A percentile compares a stretch with the other conserved stretches of the same genome.
Conservation (phyloP, 2,329 filamentous ascomycete genomes). For the Chalaropsis thielavioides region DNA sequence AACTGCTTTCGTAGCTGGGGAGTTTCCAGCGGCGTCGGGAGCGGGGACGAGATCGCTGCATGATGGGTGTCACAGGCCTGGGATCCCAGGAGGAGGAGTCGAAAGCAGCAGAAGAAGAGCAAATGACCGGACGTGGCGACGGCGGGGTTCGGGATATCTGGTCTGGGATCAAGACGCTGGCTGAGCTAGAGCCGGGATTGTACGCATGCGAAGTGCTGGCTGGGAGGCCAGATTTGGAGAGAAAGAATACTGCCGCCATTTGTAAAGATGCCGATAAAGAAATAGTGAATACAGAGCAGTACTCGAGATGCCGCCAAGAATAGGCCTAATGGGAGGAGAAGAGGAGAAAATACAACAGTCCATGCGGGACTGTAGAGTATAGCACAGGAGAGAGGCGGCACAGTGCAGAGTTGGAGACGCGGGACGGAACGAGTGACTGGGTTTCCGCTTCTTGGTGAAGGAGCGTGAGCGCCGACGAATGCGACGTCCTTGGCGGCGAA, state of each 20-base stretch:
- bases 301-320: neutral
- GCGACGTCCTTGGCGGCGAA: neutral
- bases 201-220: neutral
- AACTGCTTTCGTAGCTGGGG: slow-evolving; percentile 2
- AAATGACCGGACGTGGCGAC: neutral
- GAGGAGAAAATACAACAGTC: neutral
- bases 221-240: neutral
- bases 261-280: slow-evolving; percentile 1
- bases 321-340: neutral
- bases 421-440: neutral
- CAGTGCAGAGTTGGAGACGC: neutral
- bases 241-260: slow-evolving; percentile 11
- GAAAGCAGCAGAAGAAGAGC: neutral
- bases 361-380: neutral
- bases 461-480: neutral
- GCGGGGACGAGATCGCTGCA: slow-evolving; percentile 12
- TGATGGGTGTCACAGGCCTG: slow-evolving; percentile 4
- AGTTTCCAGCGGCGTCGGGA: slow-evolving; percentile 1
- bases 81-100: neutral
- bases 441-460: neutral
- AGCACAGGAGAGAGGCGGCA: neutral
- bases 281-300: slow-evolving; percentile 1
- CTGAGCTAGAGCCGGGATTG: neutral
- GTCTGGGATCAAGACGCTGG: neutral
- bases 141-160: neutral